These are phyloP conservation scores for Tephrocybe sp. DNA, from an alignment of 768 basidiomycete genomes.

Conservation along the genomic window DNA sequence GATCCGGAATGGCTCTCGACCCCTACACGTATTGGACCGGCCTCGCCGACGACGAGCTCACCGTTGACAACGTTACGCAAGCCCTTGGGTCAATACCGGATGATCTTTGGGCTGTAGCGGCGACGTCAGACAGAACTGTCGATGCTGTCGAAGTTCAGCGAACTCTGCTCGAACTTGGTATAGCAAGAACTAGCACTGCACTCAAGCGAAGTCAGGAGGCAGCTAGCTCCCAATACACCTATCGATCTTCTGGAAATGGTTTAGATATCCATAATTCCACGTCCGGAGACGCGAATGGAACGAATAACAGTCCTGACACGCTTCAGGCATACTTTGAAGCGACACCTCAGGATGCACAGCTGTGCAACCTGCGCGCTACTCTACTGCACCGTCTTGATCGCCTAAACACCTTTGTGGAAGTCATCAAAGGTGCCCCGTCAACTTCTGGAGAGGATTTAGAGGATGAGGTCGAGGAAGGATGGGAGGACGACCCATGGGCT, in stretches of 20 bases:
- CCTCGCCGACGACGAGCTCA: slow-evolving; percentile 59
- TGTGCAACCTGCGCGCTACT: slow-evolving; percentile 64
- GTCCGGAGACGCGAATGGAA: not conserved
- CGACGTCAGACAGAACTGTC: slow-evolving; percentile 68
- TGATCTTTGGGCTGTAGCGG: slow-evolving; percentile 79
- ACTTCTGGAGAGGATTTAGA: slow-evolving; percentile 39
- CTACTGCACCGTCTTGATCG: slow-evolving; percentile 70
- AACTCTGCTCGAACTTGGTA: slow-evolving; percentile 60
- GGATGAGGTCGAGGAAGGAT: slow-evolving; percentile 62
- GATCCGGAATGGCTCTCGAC: slow-evolving; percentile 38
- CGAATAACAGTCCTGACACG: slow-evolving; percentile 17
- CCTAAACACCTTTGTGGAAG: slow-evolving; percentile 70
- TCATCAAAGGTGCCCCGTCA: slow-evolving; percentile 44
- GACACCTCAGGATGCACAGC: slow-evolving; percentile 58
- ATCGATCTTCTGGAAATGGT: not conserved
- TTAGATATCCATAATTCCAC: not conserved
- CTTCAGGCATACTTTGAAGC: slow-evolving; percentile 56
- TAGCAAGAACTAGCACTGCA: slow-evolving; percentile 55
- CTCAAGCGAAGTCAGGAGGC: slow-evolving; percentile 46
- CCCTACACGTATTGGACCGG: slow-evolving; percentile 54
- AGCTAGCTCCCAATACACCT: slow-evolving; percentile 17
- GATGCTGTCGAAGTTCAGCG: slow-evolving; percentile 55
- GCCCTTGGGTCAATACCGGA: slow-evolving; percentile 54
- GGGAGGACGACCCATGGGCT: slow-evolving; percentile 81
- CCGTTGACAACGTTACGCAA: slow-evolving; percentile 43